A percentile compares a stretch with the other conserved stretches of the same genome.
phyloP scores from a whole-genome alignment of 1,139 yeast genomes.

The Trichomonascaceae sp. region DNA sequence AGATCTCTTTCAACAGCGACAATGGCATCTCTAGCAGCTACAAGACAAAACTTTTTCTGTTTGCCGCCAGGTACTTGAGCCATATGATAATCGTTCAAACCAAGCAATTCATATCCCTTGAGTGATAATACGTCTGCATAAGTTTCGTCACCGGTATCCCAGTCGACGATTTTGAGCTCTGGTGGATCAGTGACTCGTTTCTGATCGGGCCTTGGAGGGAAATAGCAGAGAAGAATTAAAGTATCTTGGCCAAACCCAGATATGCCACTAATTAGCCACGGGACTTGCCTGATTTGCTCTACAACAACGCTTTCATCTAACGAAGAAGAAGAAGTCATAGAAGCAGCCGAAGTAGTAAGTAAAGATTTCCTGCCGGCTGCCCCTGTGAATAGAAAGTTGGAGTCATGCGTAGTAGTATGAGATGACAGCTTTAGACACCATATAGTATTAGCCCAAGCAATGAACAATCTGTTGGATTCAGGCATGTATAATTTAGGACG shows the following conservation, averaged over 20 bases:
- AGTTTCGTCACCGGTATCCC: slow-evolving; percentile 63
- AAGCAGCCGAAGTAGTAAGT: slow-evolving; percentile 22
- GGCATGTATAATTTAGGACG: slow-evolving; percentile 74
- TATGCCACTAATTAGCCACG: slow-evolving; percentile 84
- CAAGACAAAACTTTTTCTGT: slow-evolving; percentile 46
- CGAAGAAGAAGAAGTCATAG: slow-evolving; percentile 20
- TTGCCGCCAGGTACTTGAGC: slow-evolving; percentile 7
- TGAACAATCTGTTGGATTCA: slow-evolving; percentile 59
- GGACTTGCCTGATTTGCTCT: slow-evolving; percentile 50
- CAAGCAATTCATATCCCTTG: slow-evolving; percentile 52
- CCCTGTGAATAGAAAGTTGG: slow-evolving; percentile 2
- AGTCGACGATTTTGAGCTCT: slow-evolving; percentile 63
- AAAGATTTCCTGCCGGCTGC: slow-evolving; percentile 12
- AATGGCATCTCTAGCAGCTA: slow-evolving; percentile 80
- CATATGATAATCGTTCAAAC: slow-evolving; percentile 74
- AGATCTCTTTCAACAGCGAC: slow-evolving; percentile 64
- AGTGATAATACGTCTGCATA: slow-evolving; percentile 78
- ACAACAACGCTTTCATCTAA: slow-evolving; percentile 54
- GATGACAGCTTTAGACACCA: slow-evolving; percentile 52
- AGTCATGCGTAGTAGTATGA: background rate
- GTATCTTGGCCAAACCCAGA: slow-evolving; percentile 49
- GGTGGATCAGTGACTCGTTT: slow-evolving; percentile 40
- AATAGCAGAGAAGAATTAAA: slow-evolving; percentile 39
- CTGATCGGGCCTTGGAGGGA: slow-evolving; percentile 2
- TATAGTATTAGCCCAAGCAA: slow-evolving; percentile 80